Evolutionary conservation across 306 rosid genomes (phyloP).

Genomic region (Cicer arietinum): DNA sequence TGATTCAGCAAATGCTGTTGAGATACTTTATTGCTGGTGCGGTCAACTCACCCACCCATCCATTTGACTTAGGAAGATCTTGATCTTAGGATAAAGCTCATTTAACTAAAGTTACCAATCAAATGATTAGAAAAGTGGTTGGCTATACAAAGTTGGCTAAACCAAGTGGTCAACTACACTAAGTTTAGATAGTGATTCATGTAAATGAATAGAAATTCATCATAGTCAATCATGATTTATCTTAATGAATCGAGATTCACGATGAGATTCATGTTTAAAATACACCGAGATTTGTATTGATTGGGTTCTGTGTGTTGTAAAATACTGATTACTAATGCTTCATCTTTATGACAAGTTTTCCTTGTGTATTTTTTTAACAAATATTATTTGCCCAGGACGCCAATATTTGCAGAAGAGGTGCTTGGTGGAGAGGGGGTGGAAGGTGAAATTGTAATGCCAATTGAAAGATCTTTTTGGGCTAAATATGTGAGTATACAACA

Average conservation of each 20-base stretch:
- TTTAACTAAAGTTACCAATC: not conserved
- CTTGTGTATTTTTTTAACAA: conserved; percentile 14
- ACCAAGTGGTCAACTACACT: not conserved
- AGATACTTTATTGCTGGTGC: not conserved
- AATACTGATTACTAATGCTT: conserved; percentile 1
- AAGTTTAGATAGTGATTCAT: not conserved
- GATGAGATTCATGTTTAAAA: not conserved
- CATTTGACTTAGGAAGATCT: not conserved
- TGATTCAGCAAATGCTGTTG: not conserved
- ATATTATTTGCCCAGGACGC: conserved; percentile 65
- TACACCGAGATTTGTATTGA: not conserved
- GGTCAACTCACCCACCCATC: not conserved
- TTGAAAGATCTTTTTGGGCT: conserved; percentile 91
- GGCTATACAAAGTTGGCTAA: not conserved
- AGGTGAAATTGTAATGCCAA: conserved; percentile 71
- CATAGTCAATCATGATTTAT: not conserved
- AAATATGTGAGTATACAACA: conserved; percentile 79
- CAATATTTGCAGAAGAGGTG: conserved; percentile 79
- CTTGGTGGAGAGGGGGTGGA: conserved; percentile 74
- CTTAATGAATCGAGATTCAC: not conserved
- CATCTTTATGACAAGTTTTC: conserved; percentile 21
- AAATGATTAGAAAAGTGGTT: no score
- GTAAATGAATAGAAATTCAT: not conserved
- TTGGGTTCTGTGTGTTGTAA: not conserved
- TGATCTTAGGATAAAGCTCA: not conserved